Evolutionary conservation across 208 protist species (phyloP), one percentile per base, ranked within the genome.

Genomic region (Trypanosoma vivax): DNA sequence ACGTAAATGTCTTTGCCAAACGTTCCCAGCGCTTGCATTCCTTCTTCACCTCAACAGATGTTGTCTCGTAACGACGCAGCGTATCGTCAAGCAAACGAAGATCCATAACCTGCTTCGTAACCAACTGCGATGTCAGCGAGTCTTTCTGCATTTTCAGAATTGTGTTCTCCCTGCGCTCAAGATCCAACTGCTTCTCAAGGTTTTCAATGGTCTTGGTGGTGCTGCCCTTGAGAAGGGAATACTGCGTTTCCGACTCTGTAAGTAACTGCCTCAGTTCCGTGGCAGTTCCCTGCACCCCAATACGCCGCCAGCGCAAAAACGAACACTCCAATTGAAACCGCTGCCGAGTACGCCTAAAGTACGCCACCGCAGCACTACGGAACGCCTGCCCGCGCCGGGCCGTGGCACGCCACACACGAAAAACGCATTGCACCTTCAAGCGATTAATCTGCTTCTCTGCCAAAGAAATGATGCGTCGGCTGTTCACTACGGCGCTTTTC

Each of bases 1-100:
- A 79, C 5, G 79, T 76, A 43, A 83, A 83, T 25, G 84, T 88
- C 62, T 92, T 92, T 14, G 84, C 84, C 14, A 79, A 47, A 11
- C 84, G 73, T 59, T 88, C 75, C 84, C 84, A 92, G 11, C 84
- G 73, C 38, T 50, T 57, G 13, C 66, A 45, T 37, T 80, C 57
- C 41, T 61, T 72, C 9, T 62, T 52, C 5, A 69, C 47, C 38
- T 57, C 31, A 11, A 40, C 39, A 7, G 16, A 43, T 19, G 23
- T 43, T 21, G n/a, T 19, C 16, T 19, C 16, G 39, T 43, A 43
- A 19, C 23, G n/a, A 6, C 39, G 39, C 39, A 43, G 23, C 39
- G 39, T 43, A 19, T 11, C 55, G 23, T 66, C 73, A 49, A 91
- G 72, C 13, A 64, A 64, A n/a, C 65, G 63, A 29, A 71, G 64